Evolutionary conservation across 2,329 filamentous ascomycete species (phyloP).

Genomic region (Trichoderma sp.): DNA sequence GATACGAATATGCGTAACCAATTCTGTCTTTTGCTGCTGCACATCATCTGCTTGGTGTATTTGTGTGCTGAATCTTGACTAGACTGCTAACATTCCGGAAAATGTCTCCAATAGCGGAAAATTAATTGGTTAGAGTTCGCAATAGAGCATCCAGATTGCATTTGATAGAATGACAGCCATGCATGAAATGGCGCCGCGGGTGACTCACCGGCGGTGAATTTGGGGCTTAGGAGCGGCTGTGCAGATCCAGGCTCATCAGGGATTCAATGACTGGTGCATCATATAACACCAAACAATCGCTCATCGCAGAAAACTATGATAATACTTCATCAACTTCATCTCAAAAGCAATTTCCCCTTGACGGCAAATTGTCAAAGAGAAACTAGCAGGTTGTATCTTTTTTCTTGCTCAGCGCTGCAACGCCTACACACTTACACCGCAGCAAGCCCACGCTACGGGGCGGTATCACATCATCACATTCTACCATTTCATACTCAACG

Average conservation of each 20-base stretch:
- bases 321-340: too few relatives aligned
- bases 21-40: not conserved
- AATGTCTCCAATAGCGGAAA: too few relatives aligned
- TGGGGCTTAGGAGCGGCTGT: conserved; percentile 17
- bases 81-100: too few relatives aligned
- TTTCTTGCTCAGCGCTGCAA: not conserved
- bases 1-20: not conserved
- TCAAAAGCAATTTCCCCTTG: not conserved
- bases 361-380: not conserved
- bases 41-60: not conserved
- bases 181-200: not conserved
- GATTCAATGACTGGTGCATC: not conserved
- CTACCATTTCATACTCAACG: not conserved
- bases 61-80: not conserved
- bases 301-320: not conserved
- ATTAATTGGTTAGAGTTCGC: not conserved
- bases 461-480: not conserved
- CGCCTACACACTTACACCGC: not conserved
- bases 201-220: conserved; percentile 5
- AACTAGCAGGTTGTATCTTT: not conserved
- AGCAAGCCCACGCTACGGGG: not conserved
- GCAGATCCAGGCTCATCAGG: not conserved
- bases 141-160: not conserved
- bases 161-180: not conserved
- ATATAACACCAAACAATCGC: not conserved